A percentile compares a stretch with the other conserved stretches of the same genome.
phyloP scores from a whole-genome alignment of 257 asterid species.

The Solanum corneliomulleri region DNA sequence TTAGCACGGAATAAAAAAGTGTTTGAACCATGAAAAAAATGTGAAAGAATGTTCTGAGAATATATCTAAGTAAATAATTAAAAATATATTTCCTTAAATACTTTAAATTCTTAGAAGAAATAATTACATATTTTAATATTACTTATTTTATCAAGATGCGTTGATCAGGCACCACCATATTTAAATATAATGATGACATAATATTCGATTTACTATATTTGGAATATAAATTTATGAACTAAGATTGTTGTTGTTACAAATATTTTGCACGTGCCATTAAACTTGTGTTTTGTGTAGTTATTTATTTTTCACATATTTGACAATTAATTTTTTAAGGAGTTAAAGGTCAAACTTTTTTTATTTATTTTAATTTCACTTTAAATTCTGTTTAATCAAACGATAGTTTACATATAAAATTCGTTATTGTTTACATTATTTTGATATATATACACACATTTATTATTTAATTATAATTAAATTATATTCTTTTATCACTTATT shows the following conservation, averaged over 20 bases:
- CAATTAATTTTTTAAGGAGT: neutral
- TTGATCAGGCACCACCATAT: neutral
- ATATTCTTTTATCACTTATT: neutral
- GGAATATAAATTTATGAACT: neutral
- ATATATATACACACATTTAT: rapidly evolving
- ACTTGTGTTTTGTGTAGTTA: neutral
- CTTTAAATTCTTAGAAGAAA: neutral
- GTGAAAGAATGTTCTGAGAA: no score
- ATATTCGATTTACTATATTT: neutral
- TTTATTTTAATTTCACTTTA: neutral
- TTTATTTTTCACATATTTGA: neutral
- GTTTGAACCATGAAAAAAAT: no score
- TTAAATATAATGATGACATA: neutral
- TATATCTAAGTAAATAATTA: no score
- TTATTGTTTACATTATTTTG: no score
- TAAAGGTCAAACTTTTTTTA: neutral
- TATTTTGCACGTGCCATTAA: neutral
- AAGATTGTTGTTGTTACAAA: neutral
- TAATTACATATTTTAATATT: neutral
- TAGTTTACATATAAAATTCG: neutral
- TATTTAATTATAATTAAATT: neutral
- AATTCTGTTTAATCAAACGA: neutral
- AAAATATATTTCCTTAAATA: neutral
- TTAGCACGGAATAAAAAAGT: no score
- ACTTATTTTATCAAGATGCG: neutral